Evolutionary conservation across 192 early-diverging fungal species (phyloP).

Genomic region (Phycomyces nitens): DNA sequence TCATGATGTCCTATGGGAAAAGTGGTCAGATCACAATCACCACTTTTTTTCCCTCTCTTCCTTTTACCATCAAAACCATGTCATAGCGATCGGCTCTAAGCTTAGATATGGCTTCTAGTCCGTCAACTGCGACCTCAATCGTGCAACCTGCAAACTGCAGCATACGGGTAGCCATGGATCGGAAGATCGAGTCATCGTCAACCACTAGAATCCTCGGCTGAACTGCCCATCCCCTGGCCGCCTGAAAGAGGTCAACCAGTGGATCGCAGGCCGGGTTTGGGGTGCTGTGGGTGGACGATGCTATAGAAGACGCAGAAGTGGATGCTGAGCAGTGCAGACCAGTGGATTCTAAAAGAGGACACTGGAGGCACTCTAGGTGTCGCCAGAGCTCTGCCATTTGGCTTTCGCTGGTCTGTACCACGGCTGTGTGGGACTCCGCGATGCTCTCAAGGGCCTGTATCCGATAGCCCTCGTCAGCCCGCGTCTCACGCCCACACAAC

Average conservation of each 20-base stretch:
- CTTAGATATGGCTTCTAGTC: slow-evolving; percentile 62
- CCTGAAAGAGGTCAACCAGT: no score
- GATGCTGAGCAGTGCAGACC: slow-evolving; percentile 1
- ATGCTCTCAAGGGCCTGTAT: background rate
- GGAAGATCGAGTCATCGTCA: slow-evolving; percentile 65
- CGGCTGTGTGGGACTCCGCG: background rate
- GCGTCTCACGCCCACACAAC: slow-evolving; percentile 1
- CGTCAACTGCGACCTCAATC: slow-evolving; percentile 68
- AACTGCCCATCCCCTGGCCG: slow-evolving; percentile 26
- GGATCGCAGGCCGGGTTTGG: background rate
- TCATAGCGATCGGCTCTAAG: slow-evolving; percentile 62
- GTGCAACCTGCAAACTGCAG: slow-evolving; percentile 66
- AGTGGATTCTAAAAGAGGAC: slow-evolving; percentile 28
- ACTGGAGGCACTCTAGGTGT: slow-evolving; percentile 18
- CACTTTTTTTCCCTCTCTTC: background rate
- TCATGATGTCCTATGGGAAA: slow-evolving; percentile 59
- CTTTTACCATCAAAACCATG: slow-evolving; percentile 61
- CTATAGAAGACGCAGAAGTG: background rate
- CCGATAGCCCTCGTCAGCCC: background rate
- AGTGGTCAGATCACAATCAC: no score
- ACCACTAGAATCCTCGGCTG: slow-evolving; percentile 60
- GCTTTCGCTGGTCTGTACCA: slow-evolving; percentile 15
- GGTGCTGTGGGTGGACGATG: background rate
- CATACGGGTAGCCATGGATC: slow-evolving; percentile 47
- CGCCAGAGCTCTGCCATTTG: slow-evolving; percentile 30